These are phyloP conservation scores for Alopecurus myosuroides DNA, from an alignment of 176 grass and related monocot species.

Conservation along the genomic window DNA sequence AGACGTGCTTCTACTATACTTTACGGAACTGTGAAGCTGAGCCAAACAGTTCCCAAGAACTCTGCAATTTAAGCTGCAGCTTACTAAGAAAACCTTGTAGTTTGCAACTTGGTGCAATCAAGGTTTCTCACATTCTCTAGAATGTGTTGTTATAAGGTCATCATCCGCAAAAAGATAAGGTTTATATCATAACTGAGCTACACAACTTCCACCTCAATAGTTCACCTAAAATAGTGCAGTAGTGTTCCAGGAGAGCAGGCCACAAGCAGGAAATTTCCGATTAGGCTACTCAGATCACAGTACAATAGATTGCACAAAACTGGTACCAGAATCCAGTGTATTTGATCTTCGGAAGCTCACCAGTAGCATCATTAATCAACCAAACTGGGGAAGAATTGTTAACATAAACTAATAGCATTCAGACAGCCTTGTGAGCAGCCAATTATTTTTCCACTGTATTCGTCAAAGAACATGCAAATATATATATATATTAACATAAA, in stretches of 20 bases:
- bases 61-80: background rate
- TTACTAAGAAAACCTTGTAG: background rate
- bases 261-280: background rate
- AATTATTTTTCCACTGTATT: background rate
- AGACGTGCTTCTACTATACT: background rate
- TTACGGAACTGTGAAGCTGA: background rate
- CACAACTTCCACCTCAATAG: background rate
- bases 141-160: background rate
- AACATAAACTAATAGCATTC: background rate
- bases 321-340: background rate
- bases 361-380: background rate
- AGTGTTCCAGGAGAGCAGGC: background rate
- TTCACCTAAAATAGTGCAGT: background rate
- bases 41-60: background rate
- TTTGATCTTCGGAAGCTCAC: background rate
- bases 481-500: background rate
- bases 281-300: background rate
- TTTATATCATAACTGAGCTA: background rate
- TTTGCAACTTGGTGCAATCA: background rate
- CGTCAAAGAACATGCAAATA: background rate
- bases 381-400: background rate
- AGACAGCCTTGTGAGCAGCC: background rate
- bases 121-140: background rate
- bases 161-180: background rate
- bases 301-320: background rate